These are phyloP conservation scores for Teunomyces pallodes DNA, from an alignment of 805 yeast genomes.

Conservation along the genomic window DNA sequence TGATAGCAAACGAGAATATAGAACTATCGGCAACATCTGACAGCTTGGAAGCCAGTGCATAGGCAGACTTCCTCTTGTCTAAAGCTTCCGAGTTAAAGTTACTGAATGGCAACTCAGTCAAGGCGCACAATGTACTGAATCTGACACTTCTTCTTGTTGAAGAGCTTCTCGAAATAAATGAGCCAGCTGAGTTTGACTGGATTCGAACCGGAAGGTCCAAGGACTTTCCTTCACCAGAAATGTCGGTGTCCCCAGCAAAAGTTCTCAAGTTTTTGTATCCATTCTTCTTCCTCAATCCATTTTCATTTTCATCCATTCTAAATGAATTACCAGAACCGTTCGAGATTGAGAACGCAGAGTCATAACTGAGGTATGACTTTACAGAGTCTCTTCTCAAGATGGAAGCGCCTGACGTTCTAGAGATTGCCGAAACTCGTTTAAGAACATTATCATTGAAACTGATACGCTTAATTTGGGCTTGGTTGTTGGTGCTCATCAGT, in stretches of 20 bases:
- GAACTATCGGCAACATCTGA: slow-evolving; percentile 33
- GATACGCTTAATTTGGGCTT: slow-evolving; percentile 14
- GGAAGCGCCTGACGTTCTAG: slow-evolving; percentile 34
- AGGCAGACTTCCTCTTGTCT: slow-evolving; percentile 9
- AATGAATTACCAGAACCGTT: slow-evolving; percentile 14
- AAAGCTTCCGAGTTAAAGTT: slow-evolving; percentile 5
- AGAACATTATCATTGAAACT: slow-evolving; percentile 22
- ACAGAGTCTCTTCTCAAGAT: slow-evolving; percentile 36
- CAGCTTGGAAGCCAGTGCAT: slow-evolving; percentile 19
- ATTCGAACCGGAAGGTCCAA: slow-evolving; percentile 13
- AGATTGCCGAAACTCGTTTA: slow-evolving; percentile 18
- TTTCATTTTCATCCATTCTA: slow-evolving; percentile 15
- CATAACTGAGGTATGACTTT: slow-evolving; percentile 58
- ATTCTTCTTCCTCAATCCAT: slow-evolving; percentile 45
- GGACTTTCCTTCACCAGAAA: background rate
- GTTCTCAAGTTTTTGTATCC: slow-evolving; percentile 49
- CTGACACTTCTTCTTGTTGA: slow-evolving; percentile 32
- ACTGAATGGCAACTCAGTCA: slow-evolving; percentile 39
- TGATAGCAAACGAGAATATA: slow-evolving; percentile 30
- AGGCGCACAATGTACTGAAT: slow-evolving; percentile 36
- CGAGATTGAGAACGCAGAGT: slow-evolving; percentile 49
- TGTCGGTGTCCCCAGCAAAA: slow-evolving; percentile 14
- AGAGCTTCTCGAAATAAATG: slow-evolving; percentile 21
- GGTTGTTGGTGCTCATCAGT: slow-evolving; percentile 16
- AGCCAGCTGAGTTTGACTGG: slow-evolving; percentile 15